Base-by-base conservation (phyloP, 2,329 filamentous ascomycete species). In the Fusarium tupiense region DNA sequence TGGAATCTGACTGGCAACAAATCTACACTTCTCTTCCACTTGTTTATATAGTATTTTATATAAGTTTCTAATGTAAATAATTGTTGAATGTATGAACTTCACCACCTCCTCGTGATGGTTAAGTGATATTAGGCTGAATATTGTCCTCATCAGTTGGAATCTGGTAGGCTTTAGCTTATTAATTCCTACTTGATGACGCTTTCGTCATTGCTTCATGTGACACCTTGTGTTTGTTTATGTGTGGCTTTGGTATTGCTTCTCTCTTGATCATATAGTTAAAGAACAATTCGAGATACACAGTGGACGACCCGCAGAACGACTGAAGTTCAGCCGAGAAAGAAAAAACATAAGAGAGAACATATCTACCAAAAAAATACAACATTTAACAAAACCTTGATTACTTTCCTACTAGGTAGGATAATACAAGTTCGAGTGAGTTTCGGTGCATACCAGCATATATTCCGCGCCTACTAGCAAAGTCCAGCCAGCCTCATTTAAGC, bases 1-100 rank as follows among this genome's bases (percentile, higher is more conserved):
- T 19, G 11, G 22, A 5, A 3, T n/a, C 47, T 24, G 11, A 0
- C 16, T 10, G 8, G 29, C 16, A 19, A 10, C 3, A 19, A n/a
- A 19, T 19, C 8, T 17, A 12, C 8, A n/a, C 14, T 50, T 49
- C 20, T n/a, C 26, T 22, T 31, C 5, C 11, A 12, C 20, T 31
- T 22, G 1, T 22, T 6, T 8, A n/a, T 11, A 31, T 3, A 11
- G 14, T 8, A 4, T 6, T 11, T 4, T 17, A 17, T 31, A 11
- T 20, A 26, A 20, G 12, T 31, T 31, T 24, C 6, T 16, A 49
- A 17, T 49, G 3, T 22, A 31, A 8, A 29, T 10, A 31, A 31
- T 8, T 8, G 20, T 22, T 31, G 4, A 17, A 6, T 6, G 3
- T 22, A 11, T 8, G 7, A 22, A 11, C 3, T 8, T 31, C 46